Base-by-base conservation (phyloP, 2,329 filamentous ascomycete species). In the Nothophoma quercina region DNA sequence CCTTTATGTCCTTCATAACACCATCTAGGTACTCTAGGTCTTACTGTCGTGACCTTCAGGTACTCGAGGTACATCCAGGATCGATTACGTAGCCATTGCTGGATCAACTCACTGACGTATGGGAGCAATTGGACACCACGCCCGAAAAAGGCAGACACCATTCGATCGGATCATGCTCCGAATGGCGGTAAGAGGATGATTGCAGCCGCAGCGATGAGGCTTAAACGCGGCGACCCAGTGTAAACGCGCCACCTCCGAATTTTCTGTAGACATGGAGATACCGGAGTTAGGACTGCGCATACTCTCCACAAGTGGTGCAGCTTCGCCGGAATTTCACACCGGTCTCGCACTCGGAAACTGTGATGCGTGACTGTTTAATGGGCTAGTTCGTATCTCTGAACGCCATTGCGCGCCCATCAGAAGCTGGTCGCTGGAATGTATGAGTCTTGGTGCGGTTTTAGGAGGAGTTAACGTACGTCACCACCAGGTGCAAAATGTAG, bases 1-100 rank as follows among this genome's bases (percentile, higher is more conserved):
- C 4, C 38, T 53, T 48, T 53, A 53, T 48, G 22, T 28, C 18
- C 33, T 8, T 15, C 22, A n/a, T 15, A 34, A 21, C 36, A 30
- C 50, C 50, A 48, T 53, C 33, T 29, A 48, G 50, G 50, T 53
- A 40, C 50, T 48, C 43, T 35, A 18, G 10, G 16, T 28, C 18
- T 25, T 48, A 19, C 21, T 7, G 10, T 28, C 9, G 5, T 25
- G 25, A 34, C 25, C 32, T 18, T 26, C 8, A 29, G 36, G 32
- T 42, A 38, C 42, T 41, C 38, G 10, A 13, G 16, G 5, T 25
- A 3, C 12, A 5, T 21, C 15, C 13, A 18, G 26, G n/a, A 21
- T 19, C 41, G 0, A 35, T 35, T n/a, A 40, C 32, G 50, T 48
- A 22, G 50, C 34, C n/a, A 25, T 47, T 13, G 29, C 19, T 13